phyloP scores from a whole-genome alignment of 805 yeast genomes.

The Brettanomyces naardenensis region DNA sequence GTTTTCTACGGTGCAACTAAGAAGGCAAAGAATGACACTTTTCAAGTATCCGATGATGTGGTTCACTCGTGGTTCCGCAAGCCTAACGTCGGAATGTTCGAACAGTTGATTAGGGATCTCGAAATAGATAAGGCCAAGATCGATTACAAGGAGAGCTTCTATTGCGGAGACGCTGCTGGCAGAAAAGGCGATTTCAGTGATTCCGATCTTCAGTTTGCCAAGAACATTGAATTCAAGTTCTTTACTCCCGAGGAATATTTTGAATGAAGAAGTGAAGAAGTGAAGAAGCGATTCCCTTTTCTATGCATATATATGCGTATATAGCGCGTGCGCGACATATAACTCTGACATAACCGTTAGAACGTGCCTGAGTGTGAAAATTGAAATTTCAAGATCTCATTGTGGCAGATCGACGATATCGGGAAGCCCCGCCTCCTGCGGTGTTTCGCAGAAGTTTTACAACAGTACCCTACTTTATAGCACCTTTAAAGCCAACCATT shows the following conservation, averaged over 20 bases:
- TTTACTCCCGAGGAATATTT: constrained; percentile 53
- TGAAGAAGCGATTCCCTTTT: no score
- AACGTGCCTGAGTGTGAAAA: no score
- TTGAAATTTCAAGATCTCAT: no score
- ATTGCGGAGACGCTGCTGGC: constrained; percentile 98
- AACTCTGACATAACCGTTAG: no score
- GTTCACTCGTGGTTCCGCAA: constrained; percentile 47
- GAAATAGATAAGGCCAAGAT: constrained; percentile 20
- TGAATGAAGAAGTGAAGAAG: background rate
- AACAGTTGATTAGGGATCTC: constrained; percentile 37
- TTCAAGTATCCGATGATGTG: constrained; percentile 19
- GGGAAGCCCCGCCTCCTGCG: no score
- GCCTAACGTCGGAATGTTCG: constrained; percentile 77
- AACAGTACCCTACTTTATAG: no score
- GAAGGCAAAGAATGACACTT: constrained; percentile 29
- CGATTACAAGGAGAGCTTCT: constrained; percentile 43
- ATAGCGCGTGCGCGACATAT: no score
- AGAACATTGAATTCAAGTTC: constrained; percentile 44
- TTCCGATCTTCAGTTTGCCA: constrained; percentile 67
- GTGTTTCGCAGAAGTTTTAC: no score
- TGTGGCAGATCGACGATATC: no score
- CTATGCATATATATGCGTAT: no score
- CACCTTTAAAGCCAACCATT: no score
- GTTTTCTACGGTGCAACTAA: constrained; percentile 63
- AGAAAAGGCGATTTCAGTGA: constrained; percentile 71